Conservation (phyloP, 2,329 filamentous ascomycete genomes). For the Penicillium decumbens region DNA sequence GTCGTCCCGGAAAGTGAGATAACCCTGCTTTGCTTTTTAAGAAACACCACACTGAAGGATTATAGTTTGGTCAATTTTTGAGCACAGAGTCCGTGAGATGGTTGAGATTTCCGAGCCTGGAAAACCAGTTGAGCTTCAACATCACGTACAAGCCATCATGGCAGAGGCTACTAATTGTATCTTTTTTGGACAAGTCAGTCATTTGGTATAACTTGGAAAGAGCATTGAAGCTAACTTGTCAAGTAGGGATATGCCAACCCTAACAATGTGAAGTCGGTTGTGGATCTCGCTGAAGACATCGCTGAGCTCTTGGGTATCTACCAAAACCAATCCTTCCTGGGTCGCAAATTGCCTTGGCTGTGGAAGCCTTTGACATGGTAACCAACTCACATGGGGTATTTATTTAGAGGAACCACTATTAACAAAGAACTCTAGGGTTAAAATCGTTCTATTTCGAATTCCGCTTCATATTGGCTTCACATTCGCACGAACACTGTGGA, state of each 20-base stretch:
- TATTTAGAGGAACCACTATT: no score
- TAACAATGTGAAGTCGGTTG: background rate
- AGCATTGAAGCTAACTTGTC: background rate
- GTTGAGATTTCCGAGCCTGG: background rate
- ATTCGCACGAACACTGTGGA: background rate
- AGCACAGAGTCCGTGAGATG: background rate
- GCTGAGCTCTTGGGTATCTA: background rate
- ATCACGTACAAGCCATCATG: background rate
- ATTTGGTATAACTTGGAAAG: background rate
- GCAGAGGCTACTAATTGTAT: background rate
- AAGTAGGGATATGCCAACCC: background rate
- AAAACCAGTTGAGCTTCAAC: background rate
- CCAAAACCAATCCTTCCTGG: background rate
- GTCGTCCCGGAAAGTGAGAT: background rate
- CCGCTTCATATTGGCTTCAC: background rate
- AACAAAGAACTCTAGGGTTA: background rate
- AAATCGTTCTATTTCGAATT: background rate
- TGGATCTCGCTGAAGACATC: background rate
- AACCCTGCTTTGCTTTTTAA: background rate
- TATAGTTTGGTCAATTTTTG: constrained; percentile 1
- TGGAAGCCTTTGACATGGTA: background rate
- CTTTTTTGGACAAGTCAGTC: background rate
- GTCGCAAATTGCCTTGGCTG: background rate
- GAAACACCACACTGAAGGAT: background rate
- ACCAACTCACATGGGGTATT: no score